Base-by-base conservation (phyloP, 208 protist species). In the Leishmania mexicana region DNA sequence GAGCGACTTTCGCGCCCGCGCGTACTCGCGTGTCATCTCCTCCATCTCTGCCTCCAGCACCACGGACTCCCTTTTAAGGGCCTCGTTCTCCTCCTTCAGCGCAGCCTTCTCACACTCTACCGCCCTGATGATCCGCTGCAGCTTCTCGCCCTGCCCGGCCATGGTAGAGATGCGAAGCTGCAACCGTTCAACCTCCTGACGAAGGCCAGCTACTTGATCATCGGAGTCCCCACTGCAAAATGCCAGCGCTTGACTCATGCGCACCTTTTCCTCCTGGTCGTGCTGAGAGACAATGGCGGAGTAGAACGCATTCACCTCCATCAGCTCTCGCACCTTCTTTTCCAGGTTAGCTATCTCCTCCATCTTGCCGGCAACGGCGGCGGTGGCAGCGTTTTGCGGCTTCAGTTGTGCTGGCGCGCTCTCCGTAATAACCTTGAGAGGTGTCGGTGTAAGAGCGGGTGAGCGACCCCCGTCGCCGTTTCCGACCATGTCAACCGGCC, bases 271-370 rank as follows among this genome's bases (percentile, higher is more conserved):
- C 80, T 90, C 87, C 42, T 91, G 85, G 78, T 93, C 92, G 71
- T 93, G 92, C 57, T 95, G 94, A 0, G 86, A 83, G 10, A 95
- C 92, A 79, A 97, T 95, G 53, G 88, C 89, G 28, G 92, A 90
- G 78, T 97, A 97, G 72, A 97, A 94, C 10, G 89, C 81, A 79
- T 96, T 96, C 8, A 96, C 86, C 78, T 97, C 94, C 84, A 81
- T 88, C 42, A 97, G 79, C 72, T 96, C 94, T n/a, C 85, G 87
- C 31, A 95, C 78, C 45, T 92, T 90, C n/a, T 49, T 82, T 72
- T 96, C 90, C 47, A 95, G 81, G 42, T 71, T 83, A 7, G 82
- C 83, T n/a, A 96, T 86, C 74, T 96, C 90, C 8, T 92, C 89
- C 47, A 86, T 89, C 84, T 91, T 92, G n/a, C 42, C 71, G 21